Percentiles rank a stretch among this genome's conserved stretches.
Evolutionary conservation across 805 yeast species (phyloP).

Genomic region (Candida pseudofarinosa): DNA sequence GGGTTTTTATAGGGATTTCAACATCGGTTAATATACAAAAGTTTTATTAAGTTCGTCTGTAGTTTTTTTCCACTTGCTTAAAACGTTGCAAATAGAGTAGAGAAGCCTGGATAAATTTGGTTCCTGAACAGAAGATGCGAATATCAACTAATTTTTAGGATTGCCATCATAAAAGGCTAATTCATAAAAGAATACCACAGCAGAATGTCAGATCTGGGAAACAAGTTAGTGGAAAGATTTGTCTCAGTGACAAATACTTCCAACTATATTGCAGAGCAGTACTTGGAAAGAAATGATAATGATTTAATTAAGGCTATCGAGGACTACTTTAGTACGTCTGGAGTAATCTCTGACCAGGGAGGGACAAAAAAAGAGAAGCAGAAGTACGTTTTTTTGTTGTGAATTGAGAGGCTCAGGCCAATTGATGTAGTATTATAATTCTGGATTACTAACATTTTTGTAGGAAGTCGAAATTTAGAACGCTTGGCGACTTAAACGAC

Average conservation of each 20-base stretch:
- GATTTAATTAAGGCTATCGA: constrained; percentile 39
- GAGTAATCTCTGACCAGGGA: constrained; percentile 2
- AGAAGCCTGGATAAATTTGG: not conserved
- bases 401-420: no score
- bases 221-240: constrained; percentile 28
- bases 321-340: constrained; percentile 30
- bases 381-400: not conserved
- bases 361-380: not conserved
- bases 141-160: not conserved
- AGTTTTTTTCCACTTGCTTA: no score
- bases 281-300: constrained; percentile 31
- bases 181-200: not conserved
- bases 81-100: no score
- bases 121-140: constrained; percentile 1
- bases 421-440: no score
- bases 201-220: constrained; percentile 16
- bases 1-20: constrained; percentile 47
- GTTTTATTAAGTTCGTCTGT: constrained; percentile 4
- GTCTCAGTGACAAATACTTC: constrained; percentile 33
- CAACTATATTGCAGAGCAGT: constrained; percentile 35
- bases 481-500: constrained; percentile 39
- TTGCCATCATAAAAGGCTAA: constrained; percentile 9
- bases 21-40: constrained; percentile 39
- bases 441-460: constrained; percentile 2
- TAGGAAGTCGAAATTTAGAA: constrained; percentile 25